A percentile compares a stretch with the other conserved stretches of the same genome.
Conservation (phyloP, 768 basidiomycete species). For the Cyclocybe cylindracea region DNA sequence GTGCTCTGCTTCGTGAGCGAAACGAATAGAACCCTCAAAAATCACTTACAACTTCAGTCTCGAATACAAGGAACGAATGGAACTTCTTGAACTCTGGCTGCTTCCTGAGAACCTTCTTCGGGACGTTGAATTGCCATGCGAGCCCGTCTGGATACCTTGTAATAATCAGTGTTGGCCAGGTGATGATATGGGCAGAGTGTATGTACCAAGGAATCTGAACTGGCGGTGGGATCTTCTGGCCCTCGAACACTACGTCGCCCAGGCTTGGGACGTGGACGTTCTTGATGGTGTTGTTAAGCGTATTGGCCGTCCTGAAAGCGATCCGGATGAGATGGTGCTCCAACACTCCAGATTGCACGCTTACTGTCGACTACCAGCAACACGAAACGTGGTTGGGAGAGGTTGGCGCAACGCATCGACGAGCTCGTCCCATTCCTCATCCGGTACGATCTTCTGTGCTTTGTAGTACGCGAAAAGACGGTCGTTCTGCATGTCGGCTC, state of each 20-base stretch:
- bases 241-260: slow-evolving; percentile 74
- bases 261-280: slow-evolving; percentile 78
- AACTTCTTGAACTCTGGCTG: slow-evolving; percentile 91
- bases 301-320: slow-evolving; percentile 54
- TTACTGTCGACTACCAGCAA: slow-evolving; percentile 86
- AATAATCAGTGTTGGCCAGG: slow-evolving; percentile 7
- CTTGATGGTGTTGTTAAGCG: slow-evolving; percentile 79
- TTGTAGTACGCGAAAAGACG: slow-evolving; percentile 70
- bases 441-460: slow-evolving; percentile 73
- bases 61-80: slow-evolving; percentile 94
- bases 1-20: neutral
- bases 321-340: slow-evolving; percentile 6
- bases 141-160: slow-evolving; percentile 91
- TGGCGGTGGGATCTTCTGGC: slow-evolving; percentile 73
- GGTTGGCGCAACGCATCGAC: slow-evolving; percentile 65
- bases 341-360: slow-evolving; percentile 15
- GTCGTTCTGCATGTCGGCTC: slow-evolving; percentile 68
- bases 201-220: slow-evolving; percentile 81
- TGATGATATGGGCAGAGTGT: neutral
- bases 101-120: slow-evolving; percentile 86
- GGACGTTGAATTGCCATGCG: slow-evolving; percentile 95
- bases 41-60: slow-evolving; percentile 90
- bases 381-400: slow-evolving; percentile 91
- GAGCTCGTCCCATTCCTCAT: slow-evolving; percentile 80
- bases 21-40: neutral